Conservation (phyloP, 192 early-diverging fungal species). For the Rhizoclosmatium globosum region DNA sequence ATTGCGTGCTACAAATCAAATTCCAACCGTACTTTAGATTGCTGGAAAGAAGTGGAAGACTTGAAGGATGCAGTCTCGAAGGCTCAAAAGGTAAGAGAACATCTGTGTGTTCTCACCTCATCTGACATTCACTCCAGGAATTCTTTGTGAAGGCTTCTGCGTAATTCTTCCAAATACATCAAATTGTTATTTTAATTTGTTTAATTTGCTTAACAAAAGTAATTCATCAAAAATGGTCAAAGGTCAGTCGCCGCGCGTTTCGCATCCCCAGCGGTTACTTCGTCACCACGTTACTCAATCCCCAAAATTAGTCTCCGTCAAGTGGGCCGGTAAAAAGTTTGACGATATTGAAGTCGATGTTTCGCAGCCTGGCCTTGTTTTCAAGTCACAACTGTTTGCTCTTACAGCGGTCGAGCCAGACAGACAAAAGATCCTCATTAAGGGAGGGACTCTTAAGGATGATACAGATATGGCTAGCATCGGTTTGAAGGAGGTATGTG, state of each 20-base stretch:
- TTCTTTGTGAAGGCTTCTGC: conserved; percentile 20
- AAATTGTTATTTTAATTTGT: conserved; percentile 1
- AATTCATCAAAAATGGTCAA: conserved; percentile 5
- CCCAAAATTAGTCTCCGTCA: conserved; percentile 74
- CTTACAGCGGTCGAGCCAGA: conserved; percentile 92
- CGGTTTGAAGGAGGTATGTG: conserved; percentile 25
- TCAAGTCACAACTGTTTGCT: conserved; percentile 90
- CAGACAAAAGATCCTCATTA: conserved; percentile 93
- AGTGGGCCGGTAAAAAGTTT: conserved; percentile 91
- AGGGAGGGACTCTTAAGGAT: conserved; percentile 90
- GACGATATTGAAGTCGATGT: conserved; percentile 79
- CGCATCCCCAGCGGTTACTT: background rate
- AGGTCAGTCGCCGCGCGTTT: background rate
- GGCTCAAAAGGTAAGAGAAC: conserved; percentile 46
- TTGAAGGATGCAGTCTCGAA: conserved; percentile 55
- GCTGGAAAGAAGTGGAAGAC: conserved; percentile 71
- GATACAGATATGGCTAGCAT: conserved; percentile 24
- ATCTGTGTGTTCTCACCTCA: background rate
- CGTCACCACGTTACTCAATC: background rate
- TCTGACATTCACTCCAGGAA: background rate
- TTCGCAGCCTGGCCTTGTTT: conserved; percentile 74
- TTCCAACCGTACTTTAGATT: conserved; percentile 59
- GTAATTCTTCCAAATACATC: background rate
- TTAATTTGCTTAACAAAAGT: background rate
- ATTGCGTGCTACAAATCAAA: conserved; percentile 57